phyloP scores from a whole-genome alignment of 2,329 filamentous ascomycete genomes.

The Venturia carpophila region DNA sequence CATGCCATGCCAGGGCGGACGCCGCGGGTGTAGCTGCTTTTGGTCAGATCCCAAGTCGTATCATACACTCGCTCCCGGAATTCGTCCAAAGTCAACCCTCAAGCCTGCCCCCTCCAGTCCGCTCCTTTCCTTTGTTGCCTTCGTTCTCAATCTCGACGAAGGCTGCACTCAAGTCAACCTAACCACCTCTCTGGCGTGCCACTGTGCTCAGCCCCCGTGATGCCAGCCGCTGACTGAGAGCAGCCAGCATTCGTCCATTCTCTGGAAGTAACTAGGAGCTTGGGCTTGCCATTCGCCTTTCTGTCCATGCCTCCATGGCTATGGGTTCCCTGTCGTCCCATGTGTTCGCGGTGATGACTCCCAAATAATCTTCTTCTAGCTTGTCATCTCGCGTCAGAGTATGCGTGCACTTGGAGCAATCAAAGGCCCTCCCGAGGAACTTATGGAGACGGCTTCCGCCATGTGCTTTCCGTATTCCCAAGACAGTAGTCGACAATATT shows the following conservation, averaged over 20 bases:
- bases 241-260: neutral
- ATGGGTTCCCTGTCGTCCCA: constrained; percentile 8
- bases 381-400: constrained; percentile 13
- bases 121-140: neutral
- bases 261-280: neutral
- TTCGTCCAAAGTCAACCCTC: neutral
- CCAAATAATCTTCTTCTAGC: constrained; percentile 5
- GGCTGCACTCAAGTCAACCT: neutral
- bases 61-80: neutral
- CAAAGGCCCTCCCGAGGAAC: neutral
- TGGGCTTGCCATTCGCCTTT: constrained; percentile 4
- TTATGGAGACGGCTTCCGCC: neutral
- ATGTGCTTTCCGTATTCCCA: neutral
- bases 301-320: neutral
- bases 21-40: constrained; percentile 13
- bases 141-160: neutral
- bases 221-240: neutral
- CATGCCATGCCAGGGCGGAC: constrained; percentile 4
- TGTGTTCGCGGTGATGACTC: constrained; percentile 9
- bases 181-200: neutral
- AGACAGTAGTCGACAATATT: neutral
- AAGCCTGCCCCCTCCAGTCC: neutral
- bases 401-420: neutral
- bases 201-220: neutral
- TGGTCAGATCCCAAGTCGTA: neutral